phyloP scores from a whole-genome alignment of 176 grass and related monocot species.

The Oryza nivara region DNA sequence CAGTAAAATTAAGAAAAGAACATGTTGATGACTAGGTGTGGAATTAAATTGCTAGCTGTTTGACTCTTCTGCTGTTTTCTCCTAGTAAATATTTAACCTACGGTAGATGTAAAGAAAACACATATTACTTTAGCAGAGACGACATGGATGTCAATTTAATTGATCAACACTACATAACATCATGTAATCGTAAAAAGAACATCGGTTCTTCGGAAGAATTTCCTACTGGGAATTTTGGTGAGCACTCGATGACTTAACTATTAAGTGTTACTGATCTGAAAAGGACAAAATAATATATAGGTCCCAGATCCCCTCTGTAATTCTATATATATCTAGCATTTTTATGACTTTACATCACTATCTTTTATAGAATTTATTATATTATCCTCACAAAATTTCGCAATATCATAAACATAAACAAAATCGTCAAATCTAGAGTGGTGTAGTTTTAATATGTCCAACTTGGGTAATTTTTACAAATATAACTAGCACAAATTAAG shows the following conservation, averaged over 20 bases:
- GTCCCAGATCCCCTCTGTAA: not conserved
- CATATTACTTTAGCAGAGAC: not conserved
- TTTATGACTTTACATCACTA: not conserved
- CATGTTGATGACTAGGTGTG: not conserved
- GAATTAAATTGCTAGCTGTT: not conserved
- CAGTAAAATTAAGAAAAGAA: not conserved
- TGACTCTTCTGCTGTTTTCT: not conserved
- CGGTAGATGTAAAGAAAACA: not conserved
- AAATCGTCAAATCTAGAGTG: not conserved
- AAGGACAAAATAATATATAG: not conserved
- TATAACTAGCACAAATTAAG: not conserved
- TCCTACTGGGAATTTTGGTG: not conserved
- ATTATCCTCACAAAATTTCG: not conserved
- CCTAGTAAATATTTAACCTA: not conserved
- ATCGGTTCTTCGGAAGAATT: not conserved
- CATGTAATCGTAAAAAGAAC: not conserved
- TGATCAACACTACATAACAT: not conserved
- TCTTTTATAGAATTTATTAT: not conserved
- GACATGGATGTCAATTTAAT: not conserved
- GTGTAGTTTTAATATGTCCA: not conserved
- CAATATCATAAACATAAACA: not conserved
- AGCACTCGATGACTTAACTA: not conserved
- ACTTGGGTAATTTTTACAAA: not conserved
- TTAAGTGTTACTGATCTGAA: not conserved
- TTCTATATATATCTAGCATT: not conserved